Evolutionary conservation across 2,329 filamentous ascomycete species (phyloP), one percentile per base, ranked within the genome.

Genomic region (Trichoderma brevicompactum): DNA sequence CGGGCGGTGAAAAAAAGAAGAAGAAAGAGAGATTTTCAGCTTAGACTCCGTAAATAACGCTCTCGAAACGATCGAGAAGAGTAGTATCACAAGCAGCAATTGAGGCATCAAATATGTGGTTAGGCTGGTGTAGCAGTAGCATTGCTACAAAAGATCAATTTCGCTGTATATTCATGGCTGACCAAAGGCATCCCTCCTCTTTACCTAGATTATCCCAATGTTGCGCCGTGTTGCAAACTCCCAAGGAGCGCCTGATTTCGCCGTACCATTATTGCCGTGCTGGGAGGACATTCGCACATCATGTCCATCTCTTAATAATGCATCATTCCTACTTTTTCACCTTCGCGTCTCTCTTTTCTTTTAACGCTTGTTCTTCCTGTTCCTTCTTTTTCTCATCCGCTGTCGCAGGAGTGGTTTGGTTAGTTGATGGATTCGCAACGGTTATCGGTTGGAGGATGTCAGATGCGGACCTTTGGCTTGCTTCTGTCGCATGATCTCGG

Each of bases 191-290:
- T 7, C 7, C 40, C 36, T 15, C 52, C 36, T 43, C 36, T n/a
- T 65, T 43, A 52, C 46, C 13, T 36, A 23, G 13, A 44, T 52
- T 15, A 4, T 46, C 49, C 59, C 40, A 44, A 7, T 38, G 3
- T 54, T 63, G 59, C 59, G 59, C 59, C 59, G 40, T 59, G 38
- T 50, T 59, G 41, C 50, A 28, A 61, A 28, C 32, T 46, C 9
- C 36, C 64, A 40, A 59, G 56, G 36, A 43, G 55, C 64, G 64
- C 64, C 64, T 15, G 36, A 54, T 50, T 65, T 65, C 64, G 64
- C 64, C 64, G 49, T 62, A 19, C 43, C 48, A 54, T 55, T 44
- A 7, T 38, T 46, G 59, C 40, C 8, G 17, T 7, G 40, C 59
- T 10, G 7, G 2, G 13, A 7, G 17, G 17, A 5, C 36, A 13